Base-by-base conservation (phyloP, 2,329 filamentous ascomycete genomes). In the Phyllosticta citrichinensis region DNA sequence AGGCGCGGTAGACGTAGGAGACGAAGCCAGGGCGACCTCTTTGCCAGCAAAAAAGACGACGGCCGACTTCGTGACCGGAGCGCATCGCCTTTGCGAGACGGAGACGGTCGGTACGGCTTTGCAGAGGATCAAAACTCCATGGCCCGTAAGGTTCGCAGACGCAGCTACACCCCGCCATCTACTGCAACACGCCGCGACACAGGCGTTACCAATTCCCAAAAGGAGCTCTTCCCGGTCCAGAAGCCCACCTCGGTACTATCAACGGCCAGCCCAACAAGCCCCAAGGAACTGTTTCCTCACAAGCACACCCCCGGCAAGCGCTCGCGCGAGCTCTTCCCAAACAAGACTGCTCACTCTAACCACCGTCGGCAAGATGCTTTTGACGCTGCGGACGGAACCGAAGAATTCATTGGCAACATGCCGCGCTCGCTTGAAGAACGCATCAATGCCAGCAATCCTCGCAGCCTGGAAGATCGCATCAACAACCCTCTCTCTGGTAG, bases 1-100 rank as follows among this genome's bases (percentile, higher is more conserved):
- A 56, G 62, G 25, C 58, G 63, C 64, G 69, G 53, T 64, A 67
- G 57, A 67, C 70, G 47, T 62, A 66, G 53, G 52, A 54, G 55
- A 27, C 64, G 63, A 52, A 60, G 60, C 12, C 62, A 63, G 12
- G 74, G 76, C 56, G 64, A 75, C 10, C 69, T 75, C 60, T 65
- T 67, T 5, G 65, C 65, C 47, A 66, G 66, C 22, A 60, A 60
- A 40, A 65, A 64, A 57, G 56, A 55, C 9, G 62, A 73, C 35
- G 80, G 80, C 40, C 77, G 80, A 55, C 75, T 84, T 55, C 79
- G 83, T 54, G 76, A 83, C 66, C 80, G 84, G 64, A 86, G 83
- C 69, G 83, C 83, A 19, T 86, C 83, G 6, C 68, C 76, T 19
- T 69, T 73, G 56, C 71, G 76, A 55, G 77, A 78, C 47, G 79